Conservation (phyloP, 108 stramenopile genomes). For the Aureococcus anophagefferens region DNA sequence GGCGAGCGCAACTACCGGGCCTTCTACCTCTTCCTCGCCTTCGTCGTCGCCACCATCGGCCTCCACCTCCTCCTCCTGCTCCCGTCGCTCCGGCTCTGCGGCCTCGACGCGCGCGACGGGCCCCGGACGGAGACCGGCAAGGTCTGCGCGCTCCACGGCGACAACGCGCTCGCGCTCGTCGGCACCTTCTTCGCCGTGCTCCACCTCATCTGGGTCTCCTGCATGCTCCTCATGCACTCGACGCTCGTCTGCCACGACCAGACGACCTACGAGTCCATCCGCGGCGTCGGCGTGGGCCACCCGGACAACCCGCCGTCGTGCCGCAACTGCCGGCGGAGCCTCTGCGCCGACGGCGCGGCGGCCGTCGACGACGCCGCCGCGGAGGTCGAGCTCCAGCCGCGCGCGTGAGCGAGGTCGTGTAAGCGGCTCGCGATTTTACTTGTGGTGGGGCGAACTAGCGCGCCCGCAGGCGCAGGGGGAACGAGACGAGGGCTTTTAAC, state of each 20-base stretch:
- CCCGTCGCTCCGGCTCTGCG: neutral
- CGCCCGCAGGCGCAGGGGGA: no score
- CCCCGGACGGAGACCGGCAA: no score
- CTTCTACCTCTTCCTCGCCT: constrained; percentile 17
- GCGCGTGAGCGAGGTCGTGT: no score
- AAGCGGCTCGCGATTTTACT: no score
- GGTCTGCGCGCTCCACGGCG: neutral
- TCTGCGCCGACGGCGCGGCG: no score
- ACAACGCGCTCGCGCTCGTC: neutral
- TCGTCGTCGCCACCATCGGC: constrained; percentile 5
- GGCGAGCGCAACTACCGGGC: constrained; percentile 36
- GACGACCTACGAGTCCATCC: neutral
- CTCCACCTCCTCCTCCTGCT: neutral
- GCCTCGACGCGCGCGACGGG: neutral
- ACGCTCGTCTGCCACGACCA: neutral
- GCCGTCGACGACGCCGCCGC: no score
- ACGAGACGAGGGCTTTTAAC: no score
- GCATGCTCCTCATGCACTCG: neutral
- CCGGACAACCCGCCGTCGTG: no score
- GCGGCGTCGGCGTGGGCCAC: no score
- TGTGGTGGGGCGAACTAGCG: no score
- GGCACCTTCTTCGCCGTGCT: neutral
- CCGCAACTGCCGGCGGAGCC: no score
- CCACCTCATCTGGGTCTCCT: neutral
- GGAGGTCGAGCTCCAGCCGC: no score